Base-by-base conservation (phyloP, 345 rosid genomes). In the Salix arbutifolia region DNA sequence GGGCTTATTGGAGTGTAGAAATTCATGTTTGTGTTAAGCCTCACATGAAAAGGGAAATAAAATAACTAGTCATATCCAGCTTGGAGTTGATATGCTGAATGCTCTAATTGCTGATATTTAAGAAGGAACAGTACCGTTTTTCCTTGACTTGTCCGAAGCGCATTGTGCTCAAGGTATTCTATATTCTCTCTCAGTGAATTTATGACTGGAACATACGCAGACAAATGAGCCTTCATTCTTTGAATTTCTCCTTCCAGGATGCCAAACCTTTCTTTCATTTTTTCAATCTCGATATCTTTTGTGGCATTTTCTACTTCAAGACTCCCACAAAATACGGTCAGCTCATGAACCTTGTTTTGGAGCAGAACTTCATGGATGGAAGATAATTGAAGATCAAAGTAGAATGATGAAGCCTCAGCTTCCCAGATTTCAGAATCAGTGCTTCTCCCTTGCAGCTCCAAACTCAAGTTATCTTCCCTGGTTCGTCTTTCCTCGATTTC, bases 341-440 rank as follows among this genome's bases (percentile, higher is more conserved):
- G 81, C 72, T 81, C 84, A 65, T 74, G 76, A 81, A 81, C 84
- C 71, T 74, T 81, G 67, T 78, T 74, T 56, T 81, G 78, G 53
- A 95, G 96, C 17, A 93, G 85, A 81, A 91, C 84, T 86, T 93
- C 96, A 31, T 84, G 89, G 70, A 90, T 71, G 5, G 90, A 79
- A 67, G 98, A 91, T 58, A 86, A 77, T 62, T 95, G 99, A 77
- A 95, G 86, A 80, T 95, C 94, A 73, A 93, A 93, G 86, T 86
- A 95, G 83, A 95, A 93, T 8, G 97, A 85, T 52, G 98, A 83
- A 70, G 98, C 99, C 80, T 93, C 97, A 61, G 91, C 86, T 69
- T 95, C 98, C 97, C 97, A 93, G n/a, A 90, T 78, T 81, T 87
- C 98, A 82, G 88, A 85, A 78, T 93, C 99, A 78, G 88, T 89